Evolutionary conservation across 306 rosid genomes (phyloP).

Genomic region (Gastrolobium villosum): DNA sequence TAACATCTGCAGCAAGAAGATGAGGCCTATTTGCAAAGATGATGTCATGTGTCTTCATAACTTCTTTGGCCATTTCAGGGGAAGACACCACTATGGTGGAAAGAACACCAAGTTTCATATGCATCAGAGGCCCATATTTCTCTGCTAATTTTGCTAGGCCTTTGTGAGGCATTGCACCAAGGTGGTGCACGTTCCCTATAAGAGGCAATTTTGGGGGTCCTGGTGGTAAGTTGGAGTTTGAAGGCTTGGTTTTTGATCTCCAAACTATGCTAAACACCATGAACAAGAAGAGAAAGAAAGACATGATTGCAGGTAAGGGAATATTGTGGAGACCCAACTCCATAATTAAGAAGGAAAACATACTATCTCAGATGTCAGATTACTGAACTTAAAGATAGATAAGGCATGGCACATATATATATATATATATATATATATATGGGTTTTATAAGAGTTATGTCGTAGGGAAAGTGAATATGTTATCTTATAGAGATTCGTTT

Average conservation of each 20-base stretch:
- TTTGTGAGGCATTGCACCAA: too few relatives aligned
- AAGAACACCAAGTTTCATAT: constrained; percentile 22
- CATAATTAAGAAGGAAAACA: neutral
- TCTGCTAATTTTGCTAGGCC: constrained; percentile 7
- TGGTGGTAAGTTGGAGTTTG: too few relatives aligned
- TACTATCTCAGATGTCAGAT: neutral
- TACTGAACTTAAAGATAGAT: neutral
- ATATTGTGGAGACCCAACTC: neutral
- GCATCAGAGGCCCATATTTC: constrained; percentile 40
- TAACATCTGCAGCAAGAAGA: neutral
- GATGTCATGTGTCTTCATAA: too few relatives aligned
- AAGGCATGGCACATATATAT: too few relatives aligned
- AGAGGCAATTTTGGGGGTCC: too few relatives aligned
- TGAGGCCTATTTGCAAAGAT: neutral
- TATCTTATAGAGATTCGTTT: too few relatives aligned
- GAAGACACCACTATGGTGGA: constrained; percentile 41
- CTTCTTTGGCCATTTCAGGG: neutral
- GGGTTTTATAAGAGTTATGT: too few relatives aligned
- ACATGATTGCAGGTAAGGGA: neutral
- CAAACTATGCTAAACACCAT: too few relatives aligned
- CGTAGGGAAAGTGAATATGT: too few relatives aligned
- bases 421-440: too few relatives aligned
- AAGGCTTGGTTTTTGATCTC: too few relatives aligned
- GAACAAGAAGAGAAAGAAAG: constrained; percentile 4
- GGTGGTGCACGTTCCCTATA: too few relatives aligned